Evolutionary conservation across 257 asterid species (phyloP), one percentile per base, ranked within the genome.

Genomic region (Solanum phureja): DNA sequence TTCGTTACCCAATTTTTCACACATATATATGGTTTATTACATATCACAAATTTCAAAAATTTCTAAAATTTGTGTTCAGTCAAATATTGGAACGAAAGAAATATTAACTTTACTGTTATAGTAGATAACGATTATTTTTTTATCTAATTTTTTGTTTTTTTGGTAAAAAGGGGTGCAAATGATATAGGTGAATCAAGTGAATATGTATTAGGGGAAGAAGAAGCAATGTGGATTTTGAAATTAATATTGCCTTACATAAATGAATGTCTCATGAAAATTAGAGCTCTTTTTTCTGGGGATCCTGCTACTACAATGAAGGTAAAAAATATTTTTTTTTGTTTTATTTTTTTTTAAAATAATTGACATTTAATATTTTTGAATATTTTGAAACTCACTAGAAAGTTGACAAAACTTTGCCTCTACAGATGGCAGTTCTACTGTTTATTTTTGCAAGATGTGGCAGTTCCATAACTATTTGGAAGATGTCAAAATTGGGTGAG

Each of bases 241-340:
- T 77, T 93, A 88, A 42, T 93, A 75, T 87, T 97, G 83, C 99
- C 99, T 31, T 95, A 62, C 42, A 71, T 93, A 12, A 97, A 97
- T 91, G 99, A 97, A 89, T 95, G 89, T 87, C 92, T 96, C 29
- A 73, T 93, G 84, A 95, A 95, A 72, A 35, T 96, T 71, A 94
- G 93, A 91, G 99, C 98, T 42, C 98, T 97, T 86, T 97, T 97
- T 88, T 95, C 99, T 42, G 99, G 99, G 71, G 99, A 97, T 90
- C 99, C 99, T 87, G 88, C 94, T 62, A 97, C 98, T 58, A 97
- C 99, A 60, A 94, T 97, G 96, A 97, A 95, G 99, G 99, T 95
- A 52, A 88, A 88, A 74, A 6, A 88, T 64, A 5, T 6, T n/a
- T 2, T 42, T 74, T 40, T 62, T 24, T 18, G 1, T 62, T 64